Evolutionary conservation across 208 protist species (phyloP).

Genomic region (Novymonas esmeraldas): DNA sequence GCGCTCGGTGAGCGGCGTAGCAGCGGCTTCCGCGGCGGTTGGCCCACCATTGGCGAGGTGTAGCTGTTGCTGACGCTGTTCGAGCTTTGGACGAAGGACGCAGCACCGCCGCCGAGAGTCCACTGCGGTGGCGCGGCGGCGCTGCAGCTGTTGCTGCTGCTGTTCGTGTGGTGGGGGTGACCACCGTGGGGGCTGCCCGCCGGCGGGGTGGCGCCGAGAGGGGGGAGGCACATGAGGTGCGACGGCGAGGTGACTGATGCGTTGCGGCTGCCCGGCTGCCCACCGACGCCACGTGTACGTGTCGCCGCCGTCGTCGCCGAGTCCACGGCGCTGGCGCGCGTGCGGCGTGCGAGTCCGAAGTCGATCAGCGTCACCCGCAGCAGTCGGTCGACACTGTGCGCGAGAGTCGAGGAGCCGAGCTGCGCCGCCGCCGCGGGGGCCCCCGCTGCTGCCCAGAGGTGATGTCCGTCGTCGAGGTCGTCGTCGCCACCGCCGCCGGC

Average conservation of each 20-base stretch:
- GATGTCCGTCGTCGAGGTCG: neutral
- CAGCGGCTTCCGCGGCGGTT: constrained; percentile 2
- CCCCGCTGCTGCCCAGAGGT: neutral
- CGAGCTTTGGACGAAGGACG: neutral
- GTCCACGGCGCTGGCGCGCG: constrained; percentile 15
- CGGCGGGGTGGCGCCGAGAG: neutral
- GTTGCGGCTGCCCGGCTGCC: constrained; percentile 9
- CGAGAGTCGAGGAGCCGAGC: constrained; percentile 3
- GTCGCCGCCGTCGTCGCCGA: neutral
- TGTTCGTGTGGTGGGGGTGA: neutral
- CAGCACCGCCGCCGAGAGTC: neutral
- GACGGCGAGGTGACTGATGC: constrained; percentile 17
- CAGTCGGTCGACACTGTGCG: constrained; percentile 32
- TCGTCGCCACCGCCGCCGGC: neutral
- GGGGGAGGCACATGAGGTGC: neutral
- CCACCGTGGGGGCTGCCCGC: neutral
- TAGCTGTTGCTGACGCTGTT: constrained; percentile 15
- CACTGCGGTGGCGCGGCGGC: neutral
- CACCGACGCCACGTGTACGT: constrained; percentile 2
- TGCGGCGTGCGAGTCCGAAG: constrained; percentile 76
- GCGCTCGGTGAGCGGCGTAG: neutral
- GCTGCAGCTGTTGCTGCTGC: constrained; percentile 9
- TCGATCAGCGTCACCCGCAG: constrained; percentile 80
- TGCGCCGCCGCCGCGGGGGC: constrained; percentile 1
- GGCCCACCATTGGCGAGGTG: neutral